A percentile compares a stretch with the other conserved stretches of the same genome.
Evolutionary conservation across 2,329 filamentous ascomycete genomes (phyloP).

Genomic region (Verticillium albo-atrum): DNA sequence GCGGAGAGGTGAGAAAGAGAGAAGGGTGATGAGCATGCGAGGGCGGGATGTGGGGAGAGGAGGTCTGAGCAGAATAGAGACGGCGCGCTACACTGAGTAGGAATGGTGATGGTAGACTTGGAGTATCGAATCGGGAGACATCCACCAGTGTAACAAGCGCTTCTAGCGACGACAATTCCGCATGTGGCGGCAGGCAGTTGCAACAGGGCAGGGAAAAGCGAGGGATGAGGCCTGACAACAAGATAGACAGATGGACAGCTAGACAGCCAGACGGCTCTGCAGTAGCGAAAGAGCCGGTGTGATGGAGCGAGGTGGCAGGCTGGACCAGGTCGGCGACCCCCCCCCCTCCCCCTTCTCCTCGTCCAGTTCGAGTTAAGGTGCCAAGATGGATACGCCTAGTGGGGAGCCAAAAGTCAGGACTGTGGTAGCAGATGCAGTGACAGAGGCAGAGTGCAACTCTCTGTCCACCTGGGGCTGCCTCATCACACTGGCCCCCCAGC

Average conservation of each 20-base stretch:
- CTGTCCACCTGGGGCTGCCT: neutral
- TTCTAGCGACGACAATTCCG: neutral
- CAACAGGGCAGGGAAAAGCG: neutral
- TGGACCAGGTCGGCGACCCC: neutral
- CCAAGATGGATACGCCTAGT: neutral
- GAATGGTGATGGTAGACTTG: neutral
- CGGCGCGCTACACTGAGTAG: neutral
- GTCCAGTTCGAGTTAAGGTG: neutral
- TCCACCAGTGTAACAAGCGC: neutral
- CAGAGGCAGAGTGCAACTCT: neutral
- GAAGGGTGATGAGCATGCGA: neutral
- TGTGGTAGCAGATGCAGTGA: neutral
- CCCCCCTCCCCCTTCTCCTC: neutral
- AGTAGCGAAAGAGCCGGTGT: neutral
- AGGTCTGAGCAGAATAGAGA: neutral
- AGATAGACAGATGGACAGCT: neutral
- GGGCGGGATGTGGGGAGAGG: neutral
- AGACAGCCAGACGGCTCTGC: neutral
- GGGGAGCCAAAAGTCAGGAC: neutral
- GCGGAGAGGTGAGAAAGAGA: neutral
- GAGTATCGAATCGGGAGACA: neutral
- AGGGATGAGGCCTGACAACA: neutral
- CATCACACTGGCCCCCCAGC: neutral
- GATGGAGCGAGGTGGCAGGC: neutral
- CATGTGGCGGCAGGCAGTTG: neutral